Evolutionary conservation across 805 yeast genomes (phyloP).

Genomic region (Zygosaccharomyces pseudorouxii): DNA sequence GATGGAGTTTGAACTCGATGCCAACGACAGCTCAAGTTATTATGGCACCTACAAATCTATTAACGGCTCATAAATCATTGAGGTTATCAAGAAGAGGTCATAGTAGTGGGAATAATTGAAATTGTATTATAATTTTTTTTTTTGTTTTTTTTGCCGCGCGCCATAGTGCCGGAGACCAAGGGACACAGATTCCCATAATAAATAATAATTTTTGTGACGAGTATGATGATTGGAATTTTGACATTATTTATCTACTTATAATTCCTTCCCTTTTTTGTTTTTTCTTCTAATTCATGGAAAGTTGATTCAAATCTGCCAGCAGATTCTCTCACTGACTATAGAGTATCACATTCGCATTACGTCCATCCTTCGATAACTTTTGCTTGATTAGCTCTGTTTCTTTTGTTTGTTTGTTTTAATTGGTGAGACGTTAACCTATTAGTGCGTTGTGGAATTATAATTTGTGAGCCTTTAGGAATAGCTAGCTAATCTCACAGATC

Average conservation of each 20-base stretch:
- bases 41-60: conserved; percentile 16
- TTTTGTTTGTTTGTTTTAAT: too few relatives aligned
- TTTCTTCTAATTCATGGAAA: not conserved
- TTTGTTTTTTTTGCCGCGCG: conserved; percentile 1
- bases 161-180: not conserved
- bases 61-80: conserved; percentile 16
- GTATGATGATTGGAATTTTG: not conserved
- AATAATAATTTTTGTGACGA: conserved; percentile 1
- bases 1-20: conserved; percentile 17
- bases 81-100: conserved; percentile 13
- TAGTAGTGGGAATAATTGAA: conserved; percentile 6
- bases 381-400: not conserved
- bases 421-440: not conserved
- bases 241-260: not conserved
- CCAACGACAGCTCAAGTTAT: conserved; percentile 16
- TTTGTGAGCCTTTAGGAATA: conserved; percentile 3
- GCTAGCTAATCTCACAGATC: conserved; percentile 6
- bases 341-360: not conserved
- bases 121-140: not conserved
- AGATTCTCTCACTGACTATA: conserved; percentile 1
- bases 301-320: not conserved
- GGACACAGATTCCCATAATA: conserved; percentile 2
- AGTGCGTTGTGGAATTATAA: not conserved
- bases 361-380: not conserved
- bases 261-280: not conserved